Base-by-base conservation (phyloP, 78 protist species). In the Speleostelium caveatum region DNA sequence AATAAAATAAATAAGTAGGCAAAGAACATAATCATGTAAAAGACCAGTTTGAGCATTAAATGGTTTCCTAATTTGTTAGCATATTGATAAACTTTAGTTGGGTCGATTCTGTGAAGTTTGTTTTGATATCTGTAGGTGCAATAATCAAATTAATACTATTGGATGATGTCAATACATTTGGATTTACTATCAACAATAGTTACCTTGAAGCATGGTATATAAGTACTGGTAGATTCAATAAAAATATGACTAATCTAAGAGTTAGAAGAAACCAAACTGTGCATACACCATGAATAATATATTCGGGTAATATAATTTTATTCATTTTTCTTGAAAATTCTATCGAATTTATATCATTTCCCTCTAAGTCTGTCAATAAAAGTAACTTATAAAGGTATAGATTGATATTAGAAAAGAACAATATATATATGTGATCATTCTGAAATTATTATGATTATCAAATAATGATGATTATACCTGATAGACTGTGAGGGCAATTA, bases 11-110 rank as follows among this genome's bases (percentile, higher is more conserved):
- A 83, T 1, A 83, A 72, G 58, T 83, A 83, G 45, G 69, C 28
- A 62, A 83, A 83, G 65, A 83, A 83, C 91, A 83, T 83, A 45
- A 83, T 62, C 91, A 83, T 83, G 59, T 83, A 83, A 39, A 83
- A 83, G 12, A 83, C 91, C 45, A 83, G 59, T 69, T 83, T 83
- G 30, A 83, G 24, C 91, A 83, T 83, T 53, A 83, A 69, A 60
- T 83, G 91, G 59, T 83, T 83, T n/a, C 91, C 91, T 19, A 83
- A 68, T 74, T 83, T 83, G 36, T 63, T 60, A n/a, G 91, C 69
- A 36, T 39, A 35, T 71, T 73, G 75, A 51, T 69, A 83, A 49
- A 83, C 91, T 69, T 83, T 83, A 14, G 91, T 83, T 53, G 91
- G 80, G 62, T 83, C 91, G 32, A 51, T 53, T 51, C 39, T 71